Evolutionary conservation across 129 eudicot genomes (phyloP), one percentile per base, ranked within the genome.

Genomic region (Flaveria linearis): DNA sequence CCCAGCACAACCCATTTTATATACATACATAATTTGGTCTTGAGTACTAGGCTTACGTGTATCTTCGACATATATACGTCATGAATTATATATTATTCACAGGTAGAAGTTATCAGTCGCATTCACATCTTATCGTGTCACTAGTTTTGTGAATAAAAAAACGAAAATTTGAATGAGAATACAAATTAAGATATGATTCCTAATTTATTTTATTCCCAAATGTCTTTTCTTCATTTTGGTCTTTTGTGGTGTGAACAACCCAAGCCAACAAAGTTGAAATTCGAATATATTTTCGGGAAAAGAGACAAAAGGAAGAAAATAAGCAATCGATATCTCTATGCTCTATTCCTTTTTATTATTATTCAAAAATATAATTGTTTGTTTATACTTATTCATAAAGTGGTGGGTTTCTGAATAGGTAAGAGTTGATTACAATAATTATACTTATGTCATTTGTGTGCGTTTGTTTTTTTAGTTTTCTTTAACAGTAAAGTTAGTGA

Each of bases 111-210:
- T 80, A 80, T 50, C 78, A 80, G 55, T 80, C 79, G 18, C 74
- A 41, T 53, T 80, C 83, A 73, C 69, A 56, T 78, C 67, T 80
- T 80, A 80, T 80, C 83, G 33, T 53, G 42, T 16, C 79, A 72
- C 78, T 39, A 71, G 73, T 41, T 9, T 50, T 50, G 49, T 65
- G 49, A 79, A 62, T 42, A 9, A 26, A 70, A 15, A 39, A 3
- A 46, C 5, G 12, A 23, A 36, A 22, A 3, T 72, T 72, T 80
- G 83, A 72, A 80, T 73, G 74, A 64, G 68, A 49, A 79, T 73
- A 52, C 36, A 15, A 57, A 57, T 9, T 62, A 64, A 60, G 83
- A 79, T 79, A 63, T 20, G 71, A 45, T 78, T 69, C 49, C 57
- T 58, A 33, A 4, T 33, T 33, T 33, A 33, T 33, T 33, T 33